These are phyloP conservation scores for Ophiocordyceps polyrhachis-furcata DNA, from an alignment of 2,329 filamentous ascomycete genomes.

Conservation along the genomic window DNA sequence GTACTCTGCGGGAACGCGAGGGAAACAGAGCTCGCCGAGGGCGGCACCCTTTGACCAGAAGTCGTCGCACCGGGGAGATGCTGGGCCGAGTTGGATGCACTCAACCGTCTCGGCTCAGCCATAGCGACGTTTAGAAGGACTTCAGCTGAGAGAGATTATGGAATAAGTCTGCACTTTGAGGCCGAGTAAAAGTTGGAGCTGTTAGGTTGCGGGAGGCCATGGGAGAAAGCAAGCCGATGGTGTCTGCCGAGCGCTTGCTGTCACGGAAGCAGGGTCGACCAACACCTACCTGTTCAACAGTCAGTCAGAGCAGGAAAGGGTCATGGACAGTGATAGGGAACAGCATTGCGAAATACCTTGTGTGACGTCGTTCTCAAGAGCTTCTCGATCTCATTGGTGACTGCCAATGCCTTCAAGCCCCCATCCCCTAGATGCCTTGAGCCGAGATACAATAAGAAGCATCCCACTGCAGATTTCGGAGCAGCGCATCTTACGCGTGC, in stretches of 20 bases:
- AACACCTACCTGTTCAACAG: neutral
- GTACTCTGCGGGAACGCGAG: conserved; percentile 9
- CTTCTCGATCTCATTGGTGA: neutral
- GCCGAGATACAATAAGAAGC: neutral
- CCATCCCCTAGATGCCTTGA: neutral
- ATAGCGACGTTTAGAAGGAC: conserved; percentile 1
- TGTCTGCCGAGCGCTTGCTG: neutral
- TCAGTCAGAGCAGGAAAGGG: neutral
- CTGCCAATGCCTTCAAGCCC: neutral
- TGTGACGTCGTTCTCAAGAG: neutral
- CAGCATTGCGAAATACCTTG: neutral
- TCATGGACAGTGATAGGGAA: neutral
- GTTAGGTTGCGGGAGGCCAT: neutral
- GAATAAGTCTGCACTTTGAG: conserved; percentile 1
- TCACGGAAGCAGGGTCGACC: neutral
- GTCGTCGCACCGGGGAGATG: conserved; percentile 5
- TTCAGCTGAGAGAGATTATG: neutral
- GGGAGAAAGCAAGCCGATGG: neutral
- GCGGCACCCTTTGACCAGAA: conserved; percentile 4
- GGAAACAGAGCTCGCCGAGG: conserved; percentile 10
- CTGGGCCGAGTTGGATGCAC: conserved; percentile 4
- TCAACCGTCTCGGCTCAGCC: conserved; percentile 12
- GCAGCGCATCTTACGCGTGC: neutral
- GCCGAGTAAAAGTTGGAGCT: neutral
- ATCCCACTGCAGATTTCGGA: neutral